A percentile compares a stretch with the other conserved stretches of the same genome.
These are phyloP conservation scores for Wickerhamomyces sp. DNA, from an alignment of 1,139 yeast species.

Conservation along the genomic window DNA sequence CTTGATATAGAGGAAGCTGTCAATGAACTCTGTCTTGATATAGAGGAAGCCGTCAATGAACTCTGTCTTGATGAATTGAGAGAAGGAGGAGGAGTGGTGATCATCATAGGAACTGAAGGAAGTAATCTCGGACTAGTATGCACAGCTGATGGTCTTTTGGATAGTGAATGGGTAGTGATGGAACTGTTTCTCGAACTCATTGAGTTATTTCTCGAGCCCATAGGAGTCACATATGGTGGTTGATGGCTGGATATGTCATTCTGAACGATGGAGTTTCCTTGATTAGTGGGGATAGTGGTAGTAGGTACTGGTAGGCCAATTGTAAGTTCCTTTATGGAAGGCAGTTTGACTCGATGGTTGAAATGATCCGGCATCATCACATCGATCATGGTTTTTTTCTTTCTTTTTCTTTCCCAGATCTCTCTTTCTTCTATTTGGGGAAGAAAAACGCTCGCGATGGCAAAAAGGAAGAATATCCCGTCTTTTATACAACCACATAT, in stretches of 20 bases:
- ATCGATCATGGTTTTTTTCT: not conserved
- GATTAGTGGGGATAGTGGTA: not conserved
- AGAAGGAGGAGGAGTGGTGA: not conserved
- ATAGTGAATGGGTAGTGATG: not conserved
- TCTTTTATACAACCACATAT: no score
- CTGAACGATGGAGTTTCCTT: not conserved
- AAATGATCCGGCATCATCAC: not conserved
- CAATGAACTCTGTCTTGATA: not conserved
- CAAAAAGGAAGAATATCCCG: no score
- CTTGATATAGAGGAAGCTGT: not conserved
- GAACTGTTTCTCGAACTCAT: not conserved
- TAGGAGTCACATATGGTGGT: not conserved
- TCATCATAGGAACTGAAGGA: not conserved
- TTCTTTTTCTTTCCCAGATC: no score
- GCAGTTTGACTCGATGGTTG: conserved; percentile 3
- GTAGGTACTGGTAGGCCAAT: conserved; percentile 4
- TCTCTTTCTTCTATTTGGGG: no score
- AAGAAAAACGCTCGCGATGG: no score
- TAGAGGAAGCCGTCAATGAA: not conserved
- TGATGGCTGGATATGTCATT: not conserved
- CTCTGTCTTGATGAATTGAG: not conserved
- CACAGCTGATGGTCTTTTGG: not conserved
- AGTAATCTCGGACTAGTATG: not conserved
- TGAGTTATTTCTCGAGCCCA: not conserved
- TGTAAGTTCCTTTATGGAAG: conserved; percentile 7